Base-by-base conservation (phyloP, 2,329 filamentous ascomycete species). In the Neocucurbitaria cava region DNA sequence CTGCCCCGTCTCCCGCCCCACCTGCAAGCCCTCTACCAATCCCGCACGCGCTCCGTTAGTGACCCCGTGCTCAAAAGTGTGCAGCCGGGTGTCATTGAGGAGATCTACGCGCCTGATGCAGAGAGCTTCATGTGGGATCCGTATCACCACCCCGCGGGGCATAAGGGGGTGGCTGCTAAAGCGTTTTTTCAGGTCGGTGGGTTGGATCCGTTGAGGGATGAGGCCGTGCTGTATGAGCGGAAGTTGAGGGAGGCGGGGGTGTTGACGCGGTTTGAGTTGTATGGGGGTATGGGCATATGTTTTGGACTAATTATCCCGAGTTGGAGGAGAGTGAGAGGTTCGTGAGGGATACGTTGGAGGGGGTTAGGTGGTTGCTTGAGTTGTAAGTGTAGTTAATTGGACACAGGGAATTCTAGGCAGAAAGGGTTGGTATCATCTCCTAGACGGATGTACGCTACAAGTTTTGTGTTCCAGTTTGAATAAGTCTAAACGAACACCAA, bases 181-280 rank as follows among this genome's bases (percentile, higher is more conserved):
- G 76, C 78, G 0, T 79, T 77, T 53, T 81, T 83, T 59, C 77
- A 81, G 58, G 75, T 83, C 17, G 79, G 77, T 28, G 81, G 81
- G 0, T 65, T 77, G 56, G 82, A 83, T 65, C 80, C 81, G 0
- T 59, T 81, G 44, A 70, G 81, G 17, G 81, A 83, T 41, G 81
- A 83, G 57, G 79, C 76, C 2, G 68, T 83, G 30, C 61, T 83
- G 5, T 79, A 82, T 39, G 79, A 81, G 56, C 61, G 77, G 17
- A 42, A 75, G 9, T 49, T 81, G 55, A 67, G 75, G 41, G 70
- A 75, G 35, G 54, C 49, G 17, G 74, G 76, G 0, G 67, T 78
- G 13, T 56, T 74, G 60, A 80, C 78, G 20, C 76, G 76, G 60
- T 69, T 78, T 10, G 70, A 79, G 52, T 53, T 81, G 23, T 81